A percentile compares a stretch with the other conserved stretches of the same genome.
phyloP scores from a whole-genome alignment of 495 filamentous ascomycete species.

The Aspergillus homomorphus region DNA sequence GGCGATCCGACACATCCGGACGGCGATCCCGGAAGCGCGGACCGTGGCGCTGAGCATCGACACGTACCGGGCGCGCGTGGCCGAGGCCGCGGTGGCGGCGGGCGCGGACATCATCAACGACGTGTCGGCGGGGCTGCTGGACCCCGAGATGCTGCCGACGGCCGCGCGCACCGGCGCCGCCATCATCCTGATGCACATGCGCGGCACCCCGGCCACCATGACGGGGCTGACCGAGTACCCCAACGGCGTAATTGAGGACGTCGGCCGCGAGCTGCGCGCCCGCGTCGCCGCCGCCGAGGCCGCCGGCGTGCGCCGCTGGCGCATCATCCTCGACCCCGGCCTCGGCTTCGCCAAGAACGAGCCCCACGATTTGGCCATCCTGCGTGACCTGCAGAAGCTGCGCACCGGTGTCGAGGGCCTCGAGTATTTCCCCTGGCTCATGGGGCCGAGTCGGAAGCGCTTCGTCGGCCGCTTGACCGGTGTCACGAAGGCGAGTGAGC shows the following conservation, averaged over 20 bases:
- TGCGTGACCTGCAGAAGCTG: conserved; percentile 63
- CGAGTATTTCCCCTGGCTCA: conserved; percentile 77
- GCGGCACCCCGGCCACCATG: conserved; percentile 86
- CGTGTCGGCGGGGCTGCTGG: conserved; percentile 77
- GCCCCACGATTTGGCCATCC: conserved; percentile 74
- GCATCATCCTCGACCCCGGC: conserved; percentile 91
- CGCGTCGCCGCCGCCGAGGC: conserved; percentile 75
- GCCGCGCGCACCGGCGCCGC: conserved; percentile 77
- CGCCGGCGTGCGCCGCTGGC: conserved; percentile 85
- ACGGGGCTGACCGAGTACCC: conserved; percentile 66
- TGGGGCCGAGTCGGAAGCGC: conserved; percentile 85
- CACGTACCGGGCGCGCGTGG: conserved; percentile 86
- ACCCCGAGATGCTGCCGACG: conserved; percentile 77
- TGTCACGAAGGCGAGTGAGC: conserved; percentile 60
- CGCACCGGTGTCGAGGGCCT: conserved; percentile 57
- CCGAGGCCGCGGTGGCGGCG: conserved; percentile 71
- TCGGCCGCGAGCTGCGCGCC: conserved; percentile 64
- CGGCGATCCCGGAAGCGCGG: conserved; percentile 54
- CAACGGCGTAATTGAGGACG: conserved; percentile 64
- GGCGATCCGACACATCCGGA: conserved; percentile 68
- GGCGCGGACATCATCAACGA: conserved; percentile 97
- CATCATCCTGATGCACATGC: conserved; percentile 93
- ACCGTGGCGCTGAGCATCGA: conserved; percentile 78
- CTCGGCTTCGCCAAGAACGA: conserved; percentile 88
- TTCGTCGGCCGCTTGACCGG: conserved; percentile 86